Conservation (phyloP, 345 rosid genomes). For the Sisymbrium irio region DNA sequence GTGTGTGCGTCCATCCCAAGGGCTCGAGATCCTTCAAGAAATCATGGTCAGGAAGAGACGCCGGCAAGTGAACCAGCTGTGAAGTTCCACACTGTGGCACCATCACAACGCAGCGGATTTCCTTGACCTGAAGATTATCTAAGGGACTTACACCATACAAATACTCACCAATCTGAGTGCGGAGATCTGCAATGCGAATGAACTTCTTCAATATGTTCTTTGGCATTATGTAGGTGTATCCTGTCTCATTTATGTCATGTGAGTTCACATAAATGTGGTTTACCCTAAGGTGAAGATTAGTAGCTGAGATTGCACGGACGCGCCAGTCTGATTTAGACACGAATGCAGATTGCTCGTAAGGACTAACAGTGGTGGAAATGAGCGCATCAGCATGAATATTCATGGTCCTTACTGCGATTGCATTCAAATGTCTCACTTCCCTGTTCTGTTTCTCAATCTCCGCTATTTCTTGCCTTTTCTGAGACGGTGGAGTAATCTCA, state of each 20-base stretch:
- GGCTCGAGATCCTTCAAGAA: conserved; percentile 91
- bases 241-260: conserved; percentile 87
- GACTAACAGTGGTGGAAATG: conserved; percentile 72
- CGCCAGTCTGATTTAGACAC: conserved; percentile 94
- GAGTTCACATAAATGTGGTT: conserved; percentile 86
- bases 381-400: conserved; percentile 92
- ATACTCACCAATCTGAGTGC: conserved; percentile 82
- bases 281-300: conserved; percentile 86
- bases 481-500: conserved; percentile 96
- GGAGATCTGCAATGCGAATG: conserved; percentile 81
- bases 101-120: conserved; percentile 83
- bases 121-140: conserved; percentile 87
- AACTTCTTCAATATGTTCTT: conserved; percentile 91
- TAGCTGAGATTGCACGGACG: conserved; percentile 89
- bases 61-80: conserved; percentile 77
- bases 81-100: conserved; percentile 87
- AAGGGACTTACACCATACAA: conserved; percentile 89
- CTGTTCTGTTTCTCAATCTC: conserved; percentile 96
- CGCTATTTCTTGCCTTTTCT: conserved; percentile 90
- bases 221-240: conserved; percentile 91
- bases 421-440: conserved; percentile 82
- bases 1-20: conserved; percentile 96
- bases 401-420: conserved; percentile 81
- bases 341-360: conserved; percentile 80
- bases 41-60: conserved; percentile 83